These are phyloP conservation scores for Gastrolobium bilobum DNA, from an alignment of 306 rosid genomes.

Conservation along the genomic window DNA sequence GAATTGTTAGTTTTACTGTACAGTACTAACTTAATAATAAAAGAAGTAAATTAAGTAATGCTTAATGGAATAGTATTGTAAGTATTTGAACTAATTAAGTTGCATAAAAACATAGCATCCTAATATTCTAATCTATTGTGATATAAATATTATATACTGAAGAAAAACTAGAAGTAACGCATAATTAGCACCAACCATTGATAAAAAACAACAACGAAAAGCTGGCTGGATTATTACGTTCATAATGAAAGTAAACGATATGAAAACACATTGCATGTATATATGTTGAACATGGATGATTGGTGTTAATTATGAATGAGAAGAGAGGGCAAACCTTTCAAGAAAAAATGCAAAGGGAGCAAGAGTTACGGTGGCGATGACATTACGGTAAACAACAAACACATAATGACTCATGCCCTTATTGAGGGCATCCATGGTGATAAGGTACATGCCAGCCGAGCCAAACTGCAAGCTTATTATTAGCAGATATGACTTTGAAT, in stretches of 20 bases:
- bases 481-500: slow-evolving; percentile 65
- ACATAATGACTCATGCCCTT: slow-evolving; percentile 88
- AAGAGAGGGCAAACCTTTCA: slow-evolving; percentile 60
- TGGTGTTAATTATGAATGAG: background rate
- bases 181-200: background rate
- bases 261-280: too few species aligned
- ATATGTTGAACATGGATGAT: background rate
- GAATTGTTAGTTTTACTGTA: background rate
- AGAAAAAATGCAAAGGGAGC: slow-evolving; percentile 83
- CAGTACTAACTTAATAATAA: too few species aligned
- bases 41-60: too few species aligned
- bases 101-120: too few species aligned
- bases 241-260: background rate
- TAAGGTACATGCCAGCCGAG: slow-evolving; percentile 86
- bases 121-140: too few species aligned
- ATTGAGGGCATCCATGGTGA: slow-evolving; percentile 73
- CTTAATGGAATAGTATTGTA: too few species aligned
- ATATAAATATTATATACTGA: background rate
- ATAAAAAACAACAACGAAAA: background rate
- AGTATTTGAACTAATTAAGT: too few species aligned
- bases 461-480: slow-evolving; percentile 82
- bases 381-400: slow-evolving; percentile 79
- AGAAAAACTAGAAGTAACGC: background rate
- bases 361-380: slow-evolving; percentile 71
- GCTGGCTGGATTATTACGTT: background rate